Evolutionary conservation across 2,329 filamentous ascomycete species (phyloP), one percentile per base, ranked within the genome.

Genomic region (Metarhizium album): DNA sequence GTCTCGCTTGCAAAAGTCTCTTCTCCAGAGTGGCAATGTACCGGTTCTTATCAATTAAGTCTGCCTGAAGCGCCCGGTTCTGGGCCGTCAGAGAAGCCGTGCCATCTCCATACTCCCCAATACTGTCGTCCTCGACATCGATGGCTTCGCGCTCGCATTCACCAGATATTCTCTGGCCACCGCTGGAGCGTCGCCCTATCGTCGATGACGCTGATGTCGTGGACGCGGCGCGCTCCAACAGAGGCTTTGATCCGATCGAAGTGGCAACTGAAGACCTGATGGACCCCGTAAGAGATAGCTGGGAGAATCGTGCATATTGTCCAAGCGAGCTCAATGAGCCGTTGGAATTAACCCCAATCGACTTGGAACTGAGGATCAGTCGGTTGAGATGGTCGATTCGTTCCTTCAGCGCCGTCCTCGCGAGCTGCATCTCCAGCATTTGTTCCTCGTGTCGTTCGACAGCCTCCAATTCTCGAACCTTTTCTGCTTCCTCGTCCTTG

Each of bases 351-450:
- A 98, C 93, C 4, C 93, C 93, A 5, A 88, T 86, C 4, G 91
- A 97, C 65, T 96, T 96, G 16, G 91, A 97, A 65, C 89, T 95
- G 53, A 98, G 72, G 56, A 98, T 97, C 47, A 98, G 74, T 46
- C 91, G 84, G 68, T 97, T 98, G 45, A 98, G 75, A 67, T 98
- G 93, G 64, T 96, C 90, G 60, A 98, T 98, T 29, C 93, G 84
- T 72, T 98, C 93, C 67, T 97, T 98, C 50, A 98, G 72, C 0
- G 93, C 93, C 1, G 93, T 98, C 42, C 93, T 83, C 31, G 93
- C 93, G 45, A 98, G 78, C 65, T 98, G 93, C 87, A 98, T 97
- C 68, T 98, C 93, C 50, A 98, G 76, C 79, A 98, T 91, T 67
- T 98, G 93, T 70, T 97, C 93, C 64, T 96, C 90, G 59, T 96